A percentile compares a stretch with the other conserved stretches of the same genome.
These are phyloP conservation scores for Volutella citrinella DNA, from an alignment of 2,329 filamentous ascomycete genomes.

Conservation along the genomic window DNA sequence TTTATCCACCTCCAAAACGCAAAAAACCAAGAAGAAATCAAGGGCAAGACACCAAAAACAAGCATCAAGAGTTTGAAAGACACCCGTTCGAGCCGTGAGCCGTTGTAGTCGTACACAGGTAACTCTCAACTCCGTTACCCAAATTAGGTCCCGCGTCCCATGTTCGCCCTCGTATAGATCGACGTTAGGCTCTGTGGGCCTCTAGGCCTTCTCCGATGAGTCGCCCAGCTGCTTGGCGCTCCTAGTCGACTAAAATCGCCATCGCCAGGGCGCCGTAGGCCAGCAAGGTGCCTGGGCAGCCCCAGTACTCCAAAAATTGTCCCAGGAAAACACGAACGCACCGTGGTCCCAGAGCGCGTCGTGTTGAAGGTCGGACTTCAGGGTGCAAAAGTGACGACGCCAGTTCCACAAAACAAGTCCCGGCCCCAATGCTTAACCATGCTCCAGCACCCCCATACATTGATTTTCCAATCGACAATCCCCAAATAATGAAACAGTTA, in stretches of 20 bases:
- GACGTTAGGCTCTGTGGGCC: conserved; percentile 8
- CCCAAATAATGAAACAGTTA: conserved; percentile 22
- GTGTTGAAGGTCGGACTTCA: no score
- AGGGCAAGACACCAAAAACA: conserved; percentile 11
- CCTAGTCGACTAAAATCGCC: no score
- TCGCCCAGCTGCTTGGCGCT: no score
- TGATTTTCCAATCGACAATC: conserved; percentile 21
- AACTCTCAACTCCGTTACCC: conserved; percentile 29
- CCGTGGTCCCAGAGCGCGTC: no score
- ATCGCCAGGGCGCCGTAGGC: no score
- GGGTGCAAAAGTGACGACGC: no score
- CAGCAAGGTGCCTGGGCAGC: no score
- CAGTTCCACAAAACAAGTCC: no score
- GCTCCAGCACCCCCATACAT: conserved; percentile 16
- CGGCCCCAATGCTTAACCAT: conserved; percentile 22
- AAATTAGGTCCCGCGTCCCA: conserved; percentile 24
- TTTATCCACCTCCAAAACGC: conserved; percentile 14
- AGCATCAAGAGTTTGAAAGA: conserved; percentile 18
- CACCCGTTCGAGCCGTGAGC: conserved; percentile 20
- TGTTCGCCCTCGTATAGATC: conserved; percentile 15
- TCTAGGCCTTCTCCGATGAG: conserved; percentile 14
- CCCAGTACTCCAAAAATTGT: no score
- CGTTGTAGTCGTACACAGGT: conserved; percentile 33
- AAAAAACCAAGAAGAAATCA: conserved; percentile 13
- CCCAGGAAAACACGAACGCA: no score